Percentiles rank a stretch among this genome's conserved stretches.
Evolutionary conservation across 2,329 filamentous ascomycete species (phyloP).

Genomic region (Trichoderma sp.): DNA sequence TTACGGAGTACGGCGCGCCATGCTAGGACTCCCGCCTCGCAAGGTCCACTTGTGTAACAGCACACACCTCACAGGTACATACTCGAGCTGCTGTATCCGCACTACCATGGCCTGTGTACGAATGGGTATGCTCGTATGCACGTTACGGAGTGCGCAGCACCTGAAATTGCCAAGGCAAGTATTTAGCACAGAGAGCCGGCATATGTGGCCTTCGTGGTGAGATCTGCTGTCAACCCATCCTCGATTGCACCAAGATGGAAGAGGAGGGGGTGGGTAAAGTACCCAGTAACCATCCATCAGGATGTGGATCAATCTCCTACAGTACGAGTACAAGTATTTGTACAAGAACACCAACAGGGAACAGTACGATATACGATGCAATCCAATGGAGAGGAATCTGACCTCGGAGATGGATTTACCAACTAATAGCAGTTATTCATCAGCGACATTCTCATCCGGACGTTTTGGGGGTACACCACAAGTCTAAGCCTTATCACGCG

Average conservation of each 20-base stretch:
- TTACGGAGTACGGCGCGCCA: conserved; percentile 19
- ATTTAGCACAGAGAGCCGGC: background rate
- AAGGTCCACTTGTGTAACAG: conserved; percentile 22
- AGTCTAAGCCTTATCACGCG: conserved; percentile 9
- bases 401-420: background rate
- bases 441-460: background rate
- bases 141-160: background rate
- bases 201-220: conserved; percentile 13
- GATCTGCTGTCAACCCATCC: conserved; percentile 18
- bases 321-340: background rate
- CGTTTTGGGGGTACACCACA: background rate
- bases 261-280: background rate
- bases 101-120: background rate
- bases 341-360: background rate
- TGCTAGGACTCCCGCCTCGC: conserved; percentile 26
- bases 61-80: background rate
- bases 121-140: background rate
- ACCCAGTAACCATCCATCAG: background rate
- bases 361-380: background rate
- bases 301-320: background rate
- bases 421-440: conserved; percentile 10
- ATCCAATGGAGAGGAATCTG: background rate
- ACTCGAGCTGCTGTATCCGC: background rate
- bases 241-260: background rate
- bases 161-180: background rate